phyloP scores from a whole-genome alignment of 176 grass and related monocot genomes.

The Puya raimondii region DNA sequence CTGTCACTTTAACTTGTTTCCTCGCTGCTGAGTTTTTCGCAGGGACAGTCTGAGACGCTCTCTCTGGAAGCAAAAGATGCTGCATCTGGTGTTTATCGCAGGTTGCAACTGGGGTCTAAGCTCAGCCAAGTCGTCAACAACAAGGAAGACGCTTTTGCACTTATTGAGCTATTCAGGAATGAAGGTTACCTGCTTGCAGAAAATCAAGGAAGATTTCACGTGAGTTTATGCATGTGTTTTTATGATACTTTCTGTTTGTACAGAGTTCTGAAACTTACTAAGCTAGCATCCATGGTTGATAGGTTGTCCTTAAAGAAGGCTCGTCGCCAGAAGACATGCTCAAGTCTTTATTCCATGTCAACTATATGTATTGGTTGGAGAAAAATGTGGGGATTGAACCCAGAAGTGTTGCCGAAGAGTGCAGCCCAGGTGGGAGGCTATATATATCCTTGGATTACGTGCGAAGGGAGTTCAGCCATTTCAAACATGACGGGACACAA shows the following conservation, averaged over 20 bases:
- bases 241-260: background rate
- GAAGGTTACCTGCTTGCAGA: conserved; percentile 70
- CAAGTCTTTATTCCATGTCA: conserved; percentile 84
- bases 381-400: conserved; percentile 56
- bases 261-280: no score
- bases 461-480: conserved; percentile 63
- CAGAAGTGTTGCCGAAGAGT: conserved; percentile 39
- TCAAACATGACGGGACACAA: conserved; percentile 59
- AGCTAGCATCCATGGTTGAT: background rate
- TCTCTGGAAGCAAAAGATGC: conserved; percentile 89
- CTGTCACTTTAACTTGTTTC: background rate
- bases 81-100: conserved; percentile 45
- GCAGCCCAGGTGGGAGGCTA: conserved; percentile 58
- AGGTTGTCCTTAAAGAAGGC: conserved; percentile 90
- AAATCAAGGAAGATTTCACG: conserved; percentile 61
- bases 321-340: conserved; percentile 85
- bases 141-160: conserved; percentile 68
- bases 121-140: conserved; percentile 64
- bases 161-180: conserved; percentile 78
- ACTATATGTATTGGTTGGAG: conserved; percentile 94
- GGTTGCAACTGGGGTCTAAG: conserved; percentile 74
- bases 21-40: conserved; percentile 1
- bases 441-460: conserved; percentile 74
- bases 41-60: conserved; percentile 44
- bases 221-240: conserved; percentile 28